These are phyloP conservation scores for Physocladia obscura DNA, from an alignment of 192 early-diverging fungal species.

Conservation along the genomic window DNA sequence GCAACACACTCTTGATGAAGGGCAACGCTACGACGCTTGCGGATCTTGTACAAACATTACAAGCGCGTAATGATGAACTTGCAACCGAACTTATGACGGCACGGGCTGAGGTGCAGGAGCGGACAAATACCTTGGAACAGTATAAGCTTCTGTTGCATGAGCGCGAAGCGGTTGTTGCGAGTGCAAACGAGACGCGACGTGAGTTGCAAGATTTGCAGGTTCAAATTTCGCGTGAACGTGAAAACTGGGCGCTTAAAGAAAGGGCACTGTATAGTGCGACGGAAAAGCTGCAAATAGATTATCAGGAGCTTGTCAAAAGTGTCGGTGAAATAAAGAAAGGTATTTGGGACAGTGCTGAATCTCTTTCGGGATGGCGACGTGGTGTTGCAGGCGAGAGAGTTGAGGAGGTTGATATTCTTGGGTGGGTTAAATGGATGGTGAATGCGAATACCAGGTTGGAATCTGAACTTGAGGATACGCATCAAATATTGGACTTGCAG, in stretches of 20 bases:
- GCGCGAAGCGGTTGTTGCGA: background rate
- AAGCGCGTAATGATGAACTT: conserved; percentile 6
- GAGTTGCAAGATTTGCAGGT: background rate
- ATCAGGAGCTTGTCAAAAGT: background rate
- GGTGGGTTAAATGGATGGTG: conserved; percentile 24
- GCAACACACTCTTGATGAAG: conserved; percentile 8
- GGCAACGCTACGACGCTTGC: background rate
- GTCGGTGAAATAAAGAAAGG: background rate
- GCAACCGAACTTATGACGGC: background rate
- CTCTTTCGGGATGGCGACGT: background rate
- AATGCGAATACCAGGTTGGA: background rate
- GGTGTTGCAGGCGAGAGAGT: background rate
- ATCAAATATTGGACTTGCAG: conserved; percentile 30
- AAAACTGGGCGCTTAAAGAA: conserved; percentile 22
- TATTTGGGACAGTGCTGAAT: conserved; percentile 16
- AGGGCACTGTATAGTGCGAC: conserved; percentile 25
- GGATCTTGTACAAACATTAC: background rate
- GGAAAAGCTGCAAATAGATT: conserved; percentile 5
- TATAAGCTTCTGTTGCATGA: background rate
- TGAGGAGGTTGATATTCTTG: conserved; percentile 27
- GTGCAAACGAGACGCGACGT: conserved; percentile 1
- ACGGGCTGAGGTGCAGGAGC: background rate
- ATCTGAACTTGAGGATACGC: conserved; percentile 10
- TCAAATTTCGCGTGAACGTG: conserved; percentile 12
- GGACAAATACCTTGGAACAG: background rate